A percentile compares a stretch with the other conserved stretches of the same genome.
Evolutionary conservation across 306 rosid genomes (phyloP).

Genomic region (Comarum palustre): DNA sequence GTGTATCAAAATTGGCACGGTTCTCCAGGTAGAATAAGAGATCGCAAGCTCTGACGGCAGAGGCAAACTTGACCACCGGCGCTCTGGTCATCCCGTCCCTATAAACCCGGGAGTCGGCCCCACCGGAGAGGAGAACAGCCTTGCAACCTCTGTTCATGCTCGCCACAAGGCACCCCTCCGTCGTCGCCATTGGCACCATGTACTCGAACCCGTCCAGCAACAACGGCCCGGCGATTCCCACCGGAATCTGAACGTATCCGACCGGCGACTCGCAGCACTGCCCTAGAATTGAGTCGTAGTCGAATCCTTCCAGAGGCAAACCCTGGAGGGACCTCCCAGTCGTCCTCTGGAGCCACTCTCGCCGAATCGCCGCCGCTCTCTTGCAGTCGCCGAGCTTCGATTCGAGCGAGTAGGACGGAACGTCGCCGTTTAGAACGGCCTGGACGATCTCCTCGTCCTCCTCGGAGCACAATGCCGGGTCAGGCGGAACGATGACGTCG

Average conservation of each 20-base stretch:
- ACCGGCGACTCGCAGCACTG: slow-evolving; percentile 9
- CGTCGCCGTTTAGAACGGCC: background rate
- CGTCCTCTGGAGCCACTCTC: background rate
- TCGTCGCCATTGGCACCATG: slow-evolving; percentile 5
- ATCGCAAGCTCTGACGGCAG: background rate
- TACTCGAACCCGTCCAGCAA: background rate
- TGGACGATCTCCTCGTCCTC: background rate
- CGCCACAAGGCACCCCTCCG: slow-evolving; percentile 8
- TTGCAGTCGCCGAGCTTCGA: slow-evolving; percentile 27
- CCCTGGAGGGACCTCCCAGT: background rate
- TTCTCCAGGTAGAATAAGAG: background rate
- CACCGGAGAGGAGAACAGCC: background rate
- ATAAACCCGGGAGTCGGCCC: background rate
- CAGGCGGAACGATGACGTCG: background rate
- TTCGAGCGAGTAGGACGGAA: slow-evolving; percentile 27
- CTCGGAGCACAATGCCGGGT: background rate
- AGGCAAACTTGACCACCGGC: background rate
- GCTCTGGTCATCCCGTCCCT: slow-evolving; percentile 11
- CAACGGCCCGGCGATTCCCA: slow-evolving; percentile 5
- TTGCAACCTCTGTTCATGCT: slow-evolving; percentile 2
- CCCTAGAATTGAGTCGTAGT: background rate
- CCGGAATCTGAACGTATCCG: background rate
- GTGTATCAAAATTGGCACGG: background rate
- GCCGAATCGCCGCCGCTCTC: slow-evolving; percentile 16
- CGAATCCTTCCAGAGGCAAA: background rate